Evolutionary conservation across 306 rosid genomes (phyloP), one percentile per base, ranked within the genome.

Genomic region (Citrullus colocynthis): DNA sequence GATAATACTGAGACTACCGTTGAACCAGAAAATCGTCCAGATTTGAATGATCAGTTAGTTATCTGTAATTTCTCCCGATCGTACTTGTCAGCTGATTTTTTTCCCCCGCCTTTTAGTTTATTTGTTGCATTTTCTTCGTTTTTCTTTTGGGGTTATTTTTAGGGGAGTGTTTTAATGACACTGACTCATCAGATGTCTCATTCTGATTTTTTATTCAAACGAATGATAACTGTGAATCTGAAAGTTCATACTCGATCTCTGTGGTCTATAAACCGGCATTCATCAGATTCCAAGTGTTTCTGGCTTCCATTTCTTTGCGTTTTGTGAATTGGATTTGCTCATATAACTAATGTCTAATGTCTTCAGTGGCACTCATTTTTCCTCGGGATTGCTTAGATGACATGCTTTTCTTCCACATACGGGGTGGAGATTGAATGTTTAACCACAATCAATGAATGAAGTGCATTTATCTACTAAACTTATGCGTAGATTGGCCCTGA

Each of bases 191-290:
- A 24, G 65, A 59, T 59, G 20, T 41, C 37, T 12, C 79, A 42
- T 34, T 42, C 79, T 59, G 79, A 59, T 57, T 21, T 76, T 21
- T 37, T 76, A 76, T 58, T 76, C 13, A 57, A 56, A 60, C 55
- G 30, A 44, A 60, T 41, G 58, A 59, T 21, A 24, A 58, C 72
- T 37, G 72, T 77, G 80, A 60, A 60, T 59, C 72, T 21, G 28
- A 60, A 60, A 44, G 28, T 77, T 76, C 70, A 58, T 76, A 42
- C 42, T 59, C 42, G 42, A 60, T 42, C 36, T 34, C 32, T 17
- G 16, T 74, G 61, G 21, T 51, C 28, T 73, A 30, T 51, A 49
- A 28, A 72, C 56, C 2, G 13, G 24, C 77, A 51, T 51, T 73
- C 45, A 8, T 73, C 61, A 73, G 18, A 14, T 51, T 73, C 39